These are phyloP conservation scores for Penicillium glabrum DNA, from an alignment of 2,329 filamentous ascomycete genomes.

Conservation along the genomic window DNA sequence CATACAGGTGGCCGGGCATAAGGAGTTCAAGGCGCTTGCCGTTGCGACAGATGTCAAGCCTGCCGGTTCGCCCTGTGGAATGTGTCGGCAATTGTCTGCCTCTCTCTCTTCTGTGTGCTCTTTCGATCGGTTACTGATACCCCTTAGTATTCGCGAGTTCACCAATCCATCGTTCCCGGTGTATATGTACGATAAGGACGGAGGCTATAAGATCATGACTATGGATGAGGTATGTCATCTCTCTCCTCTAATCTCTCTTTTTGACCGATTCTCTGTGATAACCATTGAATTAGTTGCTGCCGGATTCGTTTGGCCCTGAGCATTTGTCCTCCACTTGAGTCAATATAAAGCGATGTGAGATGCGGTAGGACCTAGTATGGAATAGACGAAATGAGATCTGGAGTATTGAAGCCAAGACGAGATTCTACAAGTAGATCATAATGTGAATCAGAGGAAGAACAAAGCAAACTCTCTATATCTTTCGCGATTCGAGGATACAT, in stretches of 20 bases:
- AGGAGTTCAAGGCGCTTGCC: slow-evolving; percentile 72
- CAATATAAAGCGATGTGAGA: background rate
- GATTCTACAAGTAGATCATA: background rate
- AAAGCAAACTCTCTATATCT: background rate
- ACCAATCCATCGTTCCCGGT: slow-evolving; percentile 69
- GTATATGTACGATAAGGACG: slow-evolving; percentile 88
- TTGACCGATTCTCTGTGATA: background rate
- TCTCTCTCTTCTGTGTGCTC: background rate
- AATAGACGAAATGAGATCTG: background rate
- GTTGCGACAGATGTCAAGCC: slow-evolving; percentile 77
- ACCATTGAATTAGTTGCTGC: slow-evolving; percentile 56
- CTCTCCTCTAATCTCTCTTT: too few species aligned
- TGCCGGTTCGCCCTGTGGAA: slow-evolving; percentile 77
- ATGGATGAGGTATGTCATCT: slow-evolving; percentile 39
- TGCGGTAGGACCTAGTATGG: background rate
- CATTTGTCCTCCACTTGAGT: background rate
- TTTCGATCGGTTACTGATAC: slow-evolving; percentile 2
- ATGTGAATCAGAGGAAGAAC: background rate
- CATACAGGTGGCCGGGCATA: slow-evolving; percentile 45
- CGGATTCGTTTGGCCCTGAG: slow-evolving; percentile 64
- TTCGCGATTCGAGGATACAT: background rate
- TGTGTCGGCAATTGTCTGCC: slow-evolving; percentile 85
- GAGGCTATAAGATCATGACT: slow-evolving; percentile 52
- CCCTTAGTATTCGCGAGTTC: slow-evolving; percentile 68
- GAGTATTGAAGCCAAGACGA: background rate